Conservation (phyloP, 208 protist genomes). For the Novymonas esmeraldas region DNA sequence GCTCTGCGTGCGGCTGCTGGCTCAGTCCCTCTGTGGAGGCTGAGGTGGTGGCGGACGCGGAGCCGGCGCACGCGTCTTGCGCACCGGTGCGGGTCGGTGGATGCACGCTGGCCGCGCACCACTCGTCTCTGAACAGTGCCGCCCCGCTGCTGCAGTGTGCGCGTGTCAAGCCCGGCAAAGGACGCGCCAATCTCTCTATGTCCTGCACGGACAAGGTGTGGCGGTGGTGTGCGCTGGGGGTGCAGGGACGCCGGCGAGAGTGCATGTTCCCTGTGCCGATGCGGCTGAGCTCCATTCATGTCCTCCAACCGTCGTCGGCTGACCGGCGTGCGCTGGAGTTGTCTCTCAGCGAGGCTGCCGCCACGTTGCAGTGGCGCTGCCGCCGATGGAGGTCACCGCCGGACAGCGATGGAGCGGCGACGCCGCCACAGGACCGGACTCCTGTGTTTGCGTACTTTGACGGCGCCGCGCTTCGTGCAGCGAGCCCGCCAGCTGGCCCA, state of each 20-base stretch:
- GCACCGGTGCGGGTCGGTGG: conserved; percentile 9
- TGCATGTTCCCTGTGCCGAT: conserved; percentile 50
- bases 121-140: conserved; percentile 40
- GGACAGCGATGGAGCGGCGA: not conserved
- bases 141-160: conserved; percentile 13
- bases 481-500: not conserved
- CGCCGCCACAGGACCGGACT: not conserved
- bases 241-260: conserved; percentile 62
- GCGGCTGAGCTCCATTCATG: conserved; percentile 38
- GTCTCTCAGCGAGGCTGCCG: not conserved
- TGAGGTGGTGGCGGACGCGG: not conserved
- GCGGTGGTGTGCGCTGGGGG: conserved; percentile 70
- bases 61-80: not conserved
- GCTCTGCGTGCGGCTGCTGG: conserved; percentile 43
- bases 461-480: not conserved
- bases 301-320: conserved; percentile 2
- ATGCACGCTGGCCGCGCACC: conserved; percentile 58
- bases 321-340: not conserved
- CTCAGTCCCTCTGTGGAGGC: not conserved
- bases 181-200: conserved; percentile 80
- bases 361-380: conserved; percentile 22
- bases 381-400: not conserved
- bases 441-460: conserved; percentile 5
- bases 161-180: conserved; percentile 89
- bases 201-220: conserved; percentile 92